phyloP scores from a whole-genome alignment of 768 basidiomycete genomes.

The Cystobasidium ongulense region DNA sequence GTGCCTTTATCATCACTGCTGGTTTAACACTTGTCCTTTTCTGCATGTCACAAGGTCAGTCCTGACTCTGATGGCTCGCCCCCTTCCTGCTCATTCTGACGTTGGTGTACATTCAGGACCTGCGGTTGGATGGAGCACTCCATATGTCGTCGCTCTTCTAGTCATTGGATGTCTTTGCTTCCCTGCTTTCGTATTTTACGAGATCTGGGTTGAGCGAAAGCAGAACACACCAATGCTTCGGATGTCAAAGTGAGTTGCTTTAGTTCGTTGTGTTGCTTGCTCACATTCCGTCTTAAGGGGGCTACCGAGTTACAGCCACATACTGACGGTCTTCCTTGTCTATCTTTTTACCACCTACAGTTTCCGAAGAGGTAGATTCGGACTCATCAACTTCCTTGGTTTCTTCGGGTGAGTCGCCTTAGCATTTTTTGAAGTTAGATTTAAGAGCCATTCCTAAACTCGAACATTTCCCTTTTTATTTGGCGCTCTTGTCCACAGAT shows the following conservation, averaged over 20 bases:
- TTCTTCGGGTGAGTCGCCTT: constrained; percentile 12
- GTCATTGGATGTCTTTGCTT: constrained; percentile 16
- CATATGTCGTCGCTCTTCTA: constrained; percentile 15
- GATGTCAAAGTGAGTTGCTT: constrained; percentile 21
- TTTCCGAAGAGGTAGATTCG: constrained; percentile 3
- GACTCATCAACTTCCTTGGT: constrained; percentile 28
- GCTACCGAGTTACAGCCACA: no score
- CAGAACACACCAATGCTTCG: constrained; percentile 18
- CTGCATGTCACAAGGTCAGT: constrained; percentile 1
- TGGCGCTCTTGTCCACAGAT: background rate
- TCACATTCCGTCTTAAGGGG: background rate
- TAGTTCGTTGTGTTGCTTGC: background rate
- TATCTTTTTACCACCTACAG: background rate
- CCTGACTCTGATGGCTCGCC: no score
- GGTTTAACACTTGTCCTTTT: constrained; percentile 27
- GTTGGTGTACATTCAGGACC: no score
- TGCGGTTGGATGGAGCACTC: constrained; percentile 18
- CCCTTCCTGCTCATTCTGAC: no score
- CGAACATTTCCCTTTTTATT: no score
- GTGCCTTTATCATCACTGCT: constrained; percentile 19
- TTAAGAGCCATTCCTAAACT: background rate
- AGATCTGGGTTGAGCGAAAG: constrained; percentile 28
- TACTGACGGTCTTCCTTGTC: no score
- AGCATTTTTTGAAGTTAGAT: background rate
- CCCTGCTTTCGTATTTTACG: constrained; percentile 24